Evolutionary conservation across 495 filamentous ascomycete species (phyloP).

Genomic region (Platismatia glauca): DNA sequence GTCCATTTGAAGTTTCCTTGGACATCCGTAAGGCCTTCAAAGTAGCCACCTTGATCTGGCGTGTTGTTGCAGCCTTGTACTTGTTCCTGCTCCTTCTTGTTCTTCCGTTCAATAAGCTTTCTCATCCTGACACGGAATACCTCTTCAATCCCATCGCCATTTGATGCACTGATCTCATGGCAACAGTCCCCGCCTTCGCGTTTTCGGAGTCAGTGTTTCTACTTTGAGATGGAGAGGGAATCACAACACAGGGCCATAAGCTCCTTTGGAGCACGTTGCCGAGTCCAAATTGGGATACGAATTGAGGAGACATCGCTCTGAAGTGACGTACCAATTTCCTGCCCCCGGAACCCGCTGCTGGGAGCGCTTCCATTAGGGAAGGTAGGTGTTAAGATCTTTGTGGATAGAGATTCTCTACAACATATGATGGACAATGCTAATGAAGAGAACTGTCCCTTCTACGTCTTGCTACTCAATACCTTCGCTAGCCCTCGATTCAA

Average conservation of each 20-base stretch:
- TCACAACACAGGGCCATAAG: background rate
- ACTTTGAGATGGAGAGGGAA: background rate
- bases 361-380: conserved; percentile 49
- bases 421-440: conserved; percentile 94
- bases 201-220: background rate
- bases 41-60: conserved; percentile 21
- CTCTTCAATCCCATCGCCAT: conserved; percentile 93
- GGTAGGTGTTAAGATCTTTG: conserved; percentile 54
- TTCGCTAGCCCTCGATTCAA: background rate
- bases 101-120: conserved; percentile 87
- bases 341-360: conserved; percentile 78
- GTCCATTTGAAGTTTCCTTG: conserved; percentile 41
- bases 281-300: background rate
- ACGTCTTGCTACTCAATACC: conserved; percentile 46
- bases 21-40: conserved; percentile 28
- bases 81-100: conserved; percentile 51
- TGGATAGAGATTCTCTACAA: conserved; percentile 78
- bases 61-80: conserved; percentile 21
- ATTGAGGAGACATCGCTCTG: background rate
- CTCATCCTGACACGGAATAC: conserved; percentile 91
- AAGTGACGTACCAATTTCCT: conserved; percentile 47
- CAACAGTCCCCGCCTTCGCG: conserved; percentile 77
- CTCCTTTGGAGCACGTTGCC: background rate
- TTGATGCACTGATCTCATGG: conserved; percentile 90
- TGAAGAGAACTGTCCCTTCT: conserved; percentile 87